These are phyloP conservation scores for Tephrocybe sp. DNA, from an alignment of 768 basidiomycete species.

Conservation along the genomic window DNA sequence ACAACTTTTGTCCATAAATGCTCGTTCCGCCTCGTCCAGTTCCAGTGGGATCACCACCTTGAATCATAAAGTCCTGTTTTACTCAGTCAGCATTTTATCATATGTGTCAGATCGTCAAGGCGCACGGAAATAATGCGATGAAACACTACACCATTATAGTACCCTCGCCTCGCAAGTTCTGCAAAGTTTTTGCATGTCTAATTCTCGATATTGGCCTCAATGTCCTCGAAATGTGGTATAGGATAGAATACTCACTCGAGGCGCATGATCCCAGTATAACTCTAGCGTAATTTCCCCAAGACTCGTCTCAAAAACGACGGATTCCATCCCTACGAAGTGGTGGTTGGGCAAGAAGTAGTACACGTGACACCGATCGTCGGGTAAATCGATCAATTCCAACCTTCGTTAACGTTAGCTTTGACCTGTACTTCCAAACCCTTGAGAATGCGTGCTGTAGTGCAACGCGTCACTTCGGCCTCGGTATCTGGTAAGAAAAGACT, in stretches of 20 bases:
- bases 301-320: constrained; percentile 78
- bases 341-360: not conserved
- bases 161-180: constrained; percentile 86
- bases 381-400: too few species aligned
- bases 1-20: constrained; percentile 89
- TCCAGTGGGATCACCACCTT: constrained; percentile 93
- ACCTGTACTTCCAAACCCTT: not conserved
- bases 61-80: constrained; percentile 91
- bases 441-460: constrained; percentile 81
- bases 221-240: constrained; percentile 7
- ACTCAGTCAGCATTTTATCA: not conserved
- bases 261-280: constrained; percentile 91
- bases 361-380: constrained; percentile 11
- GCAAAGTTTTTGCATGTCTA: constrained; percentile 96
- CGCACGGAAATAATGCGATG: constrained; percentile 88
- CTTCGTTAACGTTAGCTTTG: too few species aligned
- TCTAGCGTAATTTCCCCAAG: constrained; percentile 87
- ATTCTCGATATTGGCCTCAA: constrained; percentile 18
- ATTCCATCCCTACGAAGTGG: constrained; percentile 31
- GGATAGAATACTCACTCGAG: constrained; percentile 46
- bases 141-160: constrained; percentile 88
- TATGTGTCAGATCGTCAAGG: constrained; percentile 1
- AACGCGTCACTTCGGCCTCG: constrained; percentile 82
- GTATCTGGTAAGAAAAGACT: constrained; percentile 56
- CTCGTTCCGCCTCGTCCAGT: constrained; percentile 91